Evolutionary conservation across 805 yeast genomes (phyloP), one percentile per base, ranked within the genome.

Genomic region (Candida methanosorbosa): DNA sequence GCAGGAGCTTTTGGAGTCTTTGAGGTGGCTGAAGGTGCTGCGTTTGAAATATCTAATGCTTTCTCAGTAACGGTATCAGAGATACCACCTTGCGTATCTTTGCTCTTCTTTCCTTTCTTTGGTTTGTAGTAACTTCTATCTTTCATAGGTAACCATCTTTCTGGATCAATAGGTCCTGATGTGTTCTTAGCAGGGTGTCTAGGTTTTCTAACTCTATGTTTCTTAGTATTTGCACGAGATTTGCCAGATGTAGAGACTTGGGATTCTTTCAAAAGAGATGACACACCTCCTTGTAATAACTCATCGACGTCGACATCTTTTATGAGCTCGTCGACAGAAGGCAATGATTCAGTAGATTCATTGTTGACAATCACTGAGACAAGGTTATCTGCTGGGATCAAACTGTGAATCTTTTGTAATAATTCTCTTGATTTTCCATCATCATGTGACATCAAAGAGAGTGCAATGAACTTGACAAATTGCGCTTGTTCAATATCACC

Each of bases 131-230:
- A 75, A 6, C 87, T 72, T 56, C 97, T 75, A 52, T 88, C 94
- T 52, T 78, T 81, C 68, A 82, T 48, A 17, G 96, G 94, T 33
- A 90, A 57, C 97, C 97, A 88, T 61, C 97, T 79, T 57, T 88
- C 97, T 14, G 73, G 70, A 46, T 80, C 81, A 3, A 72, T 63
- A 38, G 47, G 48, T 29, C 37, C 41, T 12, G 34, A 39, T 13
- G 40, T 25, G 25, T 44, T 46, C 37, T 48, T 55, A 28, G 50
- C 54, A 13, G 48, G 39, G 42, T 44, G 54, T 33, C 48, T 54
- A 20, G 44, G 52, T 18, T 50, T 42, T 44, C 55, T 51, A 30
- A 36, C 42, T 29, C 49, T 52, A 32, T 13, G 49, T 49, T 29
- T 45, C 45, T 35, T 43, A 14, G 33, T 27, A 17, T 33, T 37